Base-by-base conservation (phyloP, 306 rosid genomes). In the Trifolium fragiferum region DNA sequence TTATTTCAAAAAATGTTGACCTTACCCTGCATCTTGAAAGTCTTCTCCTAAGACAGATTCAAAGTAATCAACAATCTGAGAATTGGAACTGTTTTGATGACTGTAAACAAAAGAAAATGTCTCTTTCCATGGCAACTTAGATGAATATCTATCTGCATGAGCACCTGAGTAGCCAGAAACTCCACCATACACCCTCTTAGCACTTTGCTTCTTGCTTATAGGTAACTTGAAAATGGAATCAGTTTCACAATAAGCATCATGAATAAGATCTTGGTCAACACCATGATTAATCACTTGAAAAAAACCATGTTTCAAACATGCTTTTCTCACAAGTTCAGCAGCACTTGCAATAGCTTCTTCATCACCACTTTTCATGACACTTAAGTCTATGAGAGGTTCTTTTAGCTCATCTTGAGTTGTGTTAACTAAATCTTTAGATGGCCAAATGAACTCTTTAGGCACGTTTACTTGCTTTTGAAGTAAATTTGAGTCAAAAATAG, bases 111-210 rank as follows among this genome's bases (percentile, higher is more conserved):
- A 87, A 59, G 93, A 85, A 21, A 89, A 90, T 0, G 89, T 90
- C 75, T 90, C 96, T 53, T 90, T 90, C 96, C 96, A 90, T 7
- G 92, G 96, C 79, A 90, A 61, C 58, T 87, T 90, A 1, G 92
- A 80, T 0, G 86, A 70, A 15, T 63, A 90, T 0, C 96, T 86
- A 59, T 90, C 88, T 3, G 96, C 87, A 81, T 90, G 96, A 53
- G 92, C 92, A 10, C 92, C 92, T 0, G 96, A 87, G 21, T 90
- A 90, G 0, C 96, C 95, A 0, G 79, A 62, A 2, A 84, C 57
- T 1, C 59, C 41, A 15, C 92, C 96, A 0, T 84, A 83, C 19
- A 82, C 82, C 43, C 82, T 86, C 43, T 81, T 21, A 2, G 75
- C 79, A 10, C 80, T 46, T 1, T 79, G 66, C 75, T 90, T 90